Evolutionary conservation across 2,329 filamentous ascomycete genomes (phyloP).

Genomic region (Aspergillus sergii): DNA sequence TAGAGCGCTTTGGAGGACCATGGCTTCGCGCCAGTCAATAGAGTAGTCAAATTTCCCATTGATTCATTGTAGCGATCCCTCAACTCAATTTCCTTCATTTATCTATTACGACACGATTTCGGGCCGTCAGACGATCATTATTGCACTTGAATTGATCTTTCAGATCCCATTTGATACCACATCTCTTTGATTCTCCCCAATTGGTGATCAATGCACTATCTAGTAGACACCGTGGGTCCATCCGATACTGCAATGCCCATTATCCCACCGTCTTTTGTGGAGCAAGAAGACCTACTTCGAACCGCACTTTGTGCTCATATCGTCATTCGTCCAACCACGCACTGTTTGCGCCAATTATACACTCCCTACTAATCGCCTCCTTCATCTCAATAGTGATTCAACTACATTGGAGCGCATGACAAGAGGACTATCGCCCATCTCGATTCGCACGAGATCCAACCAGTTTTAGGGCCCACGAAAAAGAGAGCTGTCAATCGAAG

Average conservation of each 20-base stretch:
- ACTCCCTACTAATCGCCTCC: not conserved
- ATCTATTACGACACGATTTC: not conserved
- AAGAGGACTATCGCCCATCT: not conserved
- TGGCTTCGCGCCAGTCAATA: not conserved
- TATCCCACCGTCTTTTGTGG: slow-evolving; percentile 5
- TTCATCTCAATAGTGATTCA: not conserved
- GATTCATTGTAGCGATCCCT: not conserved
- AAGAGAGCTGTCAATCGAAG: not conserved
- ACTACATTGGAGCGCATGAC: not conserved
- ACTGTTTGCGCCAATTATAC: not conserved
- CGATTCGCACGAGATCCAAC: not conserved
- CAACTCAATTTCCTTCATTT: not conserved
- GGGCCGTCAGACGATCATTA: not conserved
- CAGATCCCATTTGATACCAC: not conserved
- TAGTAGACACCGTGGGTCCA: not conserved
- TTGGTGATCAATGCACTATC: slow-evolving; percentile 8
- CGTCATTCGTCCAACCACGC: not conserved
- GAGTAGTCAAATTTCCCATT: not conserved
- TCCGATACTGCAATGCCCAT: slow-evolving; percentile 6
- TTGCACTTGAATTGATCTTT: not conserved
- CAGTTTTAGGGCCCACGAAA: not conserved
- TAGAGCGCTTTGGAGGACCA: not conserved
- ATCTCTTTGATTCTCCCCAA: not conserved
- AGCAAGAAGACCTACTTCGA: slow-evolving; percentile 6
- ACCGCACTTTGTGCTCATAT: not conserved